Base-by-base conservation (phyloP, 306 rosid genomes). In the Sicyos edulis region DNA sequence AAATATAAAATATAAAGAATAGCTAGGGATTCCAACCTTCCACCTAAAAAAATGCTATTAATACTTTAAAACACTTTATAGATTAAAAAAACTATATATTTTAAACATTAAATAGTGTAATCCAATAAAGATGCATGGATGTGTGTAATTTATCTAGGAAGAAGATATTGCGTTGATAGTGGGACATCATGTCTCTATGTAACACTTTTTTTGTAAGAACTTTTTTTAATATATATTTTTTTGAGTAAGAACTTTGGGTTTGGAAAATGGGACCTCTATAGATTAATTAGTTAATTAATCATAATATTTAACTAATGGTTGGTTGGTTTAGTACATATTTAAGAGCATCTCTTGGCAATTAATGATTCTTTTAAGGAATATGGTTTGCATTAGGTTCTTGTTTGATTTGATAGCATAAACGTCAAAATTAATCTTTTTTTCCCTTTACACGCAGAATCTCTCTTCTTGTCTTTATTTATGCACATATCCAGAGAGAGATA, bases 361-460 rank as follows among this genome's bases (percentile, higher is more conserved):
- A n/a, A 63, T 20, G 9, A 63, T 63, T 63, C 70, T 63, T 63
- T 63, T 63, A 63, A 63, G 70, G 29, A 40, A 63, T 63, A 63
- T 34, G 29, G 26, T 5, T 63, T 17, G 0, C 26, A 32, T 61
- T 61, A 32, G 8, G 16, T 17, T 9, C 16, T 8, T 17, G 9
- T 19, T 17, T 63, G 70, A 63, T 63, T 63, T 63, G 70, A 63
- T 63, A 40, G 70, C 70, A 40, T 63, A 63, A 63, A 63, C 70
- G 70, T 63, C 70, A 37, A 63, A 63, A 63, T 63, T 63, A 63
- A 40, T 63, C 70, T 63, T 63, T 63, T 42, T 42, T 42, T 42
- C 15, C 61, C 57, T 54, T 54, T 54, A 7, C 57, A 54, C 22
- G 15, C 7, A n/a, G 9, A 17, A 40, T 63, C 70, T 63, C 52